Percentiles rank a stretch among this genome's conserved stretches.
Evolutionary conservation across 2,329 filamentous ascomycete genomes (phyloP).

Genomic region (Neophaeococcomyces aloes): DNA sequence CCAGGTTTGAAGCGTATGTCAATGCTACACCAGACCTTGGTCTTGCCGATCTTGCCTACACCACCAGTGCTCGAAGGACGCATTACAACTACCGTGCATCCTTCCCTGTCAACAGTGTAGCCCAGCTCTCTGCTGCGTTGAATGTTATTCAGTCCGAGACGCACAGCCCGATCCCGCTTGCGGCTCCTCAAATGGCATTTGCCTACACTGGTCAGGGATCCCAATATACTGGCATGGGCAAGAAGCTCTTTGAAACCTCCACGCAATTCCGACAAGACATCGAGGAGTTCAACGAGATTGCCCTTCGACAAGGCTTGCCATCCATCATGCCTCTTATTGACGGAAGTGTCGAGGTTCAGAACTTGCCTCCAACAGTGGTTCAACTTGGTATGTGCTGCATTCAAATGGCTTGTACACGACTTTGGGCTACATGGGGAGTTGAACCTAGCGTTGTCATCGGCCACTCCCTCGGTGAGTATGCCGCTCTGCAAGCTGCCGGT

Average conservation of each 20-base stretch:
- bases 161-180: slow-evolving; percentile 24
- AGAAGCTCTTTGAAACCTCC: slow-evolving; percentile 27
- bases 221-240: slow-evolving; percentile 29
- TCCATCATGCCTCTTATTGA: slow-evolving; percentile 29
- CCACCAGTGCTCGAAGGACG: slow-evolving; percentile 49
- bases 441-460: slow-evolving; percentile 31
- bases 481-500: slow-evolving; percentile 31
- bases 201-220: slow-evolving; percentile 33
- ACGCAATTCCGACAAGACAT: slow-evolving; percentile 26
- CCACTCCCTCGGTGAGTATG: slow-evolving; percentile 35
- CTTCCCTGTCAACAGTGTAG: slow-evolving; percentile 24
- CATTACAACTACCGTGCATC: slow-evolving; percentile 33
- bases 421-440: slow-evolving; percentile 30
- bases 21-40: slow-evolving; percentile 42
- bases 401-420: slow-evolving; percentile 31
- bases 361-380: slow-evolving; percentile 25
- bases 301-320: slow-evolving; percentile 27
- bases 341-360: slow-evolving; percentile 24
- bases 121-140: slow-evolving; percentile 25
- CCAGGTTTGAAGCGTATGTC: slow-evolving; percentile 46
- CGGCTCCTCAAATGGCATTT: slow-evolving; percentile 26
- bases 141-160: slow-evolving; percentile 19
- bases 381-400: slow-evolving; percentile 31
- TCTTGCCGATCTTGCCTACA: slow-evolving; percentile 53
- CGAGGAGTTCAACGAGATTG: slow-evolving; percentile 26